A percentile compares a stretch with the other conserved stretches of the same genome.
These are phyloP conservation scores for Anacardium occidentale DNA, from an alignment of 345 rosid species.

Conservation along the genomic window DNA sequence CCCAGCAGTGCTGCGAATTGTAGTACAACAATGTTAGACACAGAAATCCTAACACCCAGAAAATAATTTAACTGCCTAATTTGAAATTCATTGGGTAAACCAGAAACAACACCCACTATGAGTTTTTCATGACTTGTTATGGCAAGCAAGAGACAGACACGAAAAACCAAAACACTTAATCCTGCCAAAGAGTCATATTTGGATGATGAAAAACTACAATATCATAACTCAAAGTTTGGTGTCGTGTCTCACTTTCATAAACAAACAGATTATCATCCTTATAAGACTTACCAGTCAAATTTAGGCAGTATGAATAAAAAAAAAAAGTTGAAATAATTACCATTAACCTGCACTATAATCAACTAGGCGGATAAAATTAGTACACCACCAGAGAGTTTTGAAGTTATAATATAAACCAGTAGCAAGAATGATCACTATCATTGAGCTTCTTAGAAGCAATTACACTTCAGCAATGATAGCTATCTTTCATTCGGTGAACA, in stretches of 20 bases:
- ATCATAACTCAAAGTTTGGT: background rate
- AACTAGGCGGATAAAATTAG: background rate
- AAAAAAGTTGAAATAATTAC: conserved; percentile 8
- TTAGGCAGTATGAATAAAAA: background rate
- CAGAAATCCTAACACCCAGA: conserved; percentile 4
- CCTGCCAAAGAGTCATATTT: no score
- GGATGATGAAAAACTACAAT: no score
- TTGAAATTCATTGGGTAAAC: background rate
- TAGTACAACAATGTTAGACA: conserved; percentile 7
- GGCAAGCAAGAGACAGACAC: no score
- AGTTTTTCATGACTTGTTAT: background rate
- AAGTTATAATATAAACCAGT: conserved; percentile 5
- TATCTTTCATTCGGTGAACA: conserved; percentile 19
- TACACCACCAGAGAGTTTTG: background rate
- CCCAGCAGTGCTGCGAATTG: conserved; percentile 68
- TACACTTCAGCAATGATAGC: conserved; percentile 17
- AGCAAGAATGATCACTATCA: background rate
- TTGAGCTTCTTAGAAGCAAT: conserved; percentile 16
- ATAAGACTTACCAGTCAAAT: conserved; percentile 15
- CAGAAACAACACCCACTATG: background rate
- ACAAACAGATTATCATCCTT: conserved; percentile 9
- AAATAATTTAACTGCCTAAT: background rate
- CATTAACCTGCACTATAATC: conserved; percentile 2
- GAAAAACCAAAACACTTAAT: no score
- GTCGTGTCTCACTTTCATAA: conserved; percentile 14